Base-by-base conservation (phyloP, 164 flowering plant species). In the Vitis cinerea region DNA sequence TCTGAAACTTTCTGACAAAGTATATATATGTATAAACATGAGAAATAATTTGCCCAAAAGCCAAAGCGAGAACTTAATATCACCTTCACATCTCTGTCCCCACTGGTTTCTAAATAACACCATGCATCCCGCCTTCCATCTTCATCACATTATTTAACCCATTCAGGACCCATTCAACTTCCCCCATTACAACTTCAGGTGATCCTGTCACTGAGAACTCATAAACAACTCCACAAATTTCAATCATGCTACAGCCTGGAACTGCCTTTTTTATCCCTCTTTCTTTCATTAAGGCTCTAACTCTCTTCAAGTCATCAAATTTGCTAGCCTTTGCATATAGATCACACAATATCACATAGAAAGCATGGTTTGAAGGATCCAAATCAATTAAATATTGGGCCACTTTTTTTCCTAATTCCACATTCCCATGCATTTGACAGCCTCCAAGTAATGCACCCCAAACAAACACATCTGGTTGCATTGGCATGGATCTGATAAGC, bases 381-480 rank as follows among this genome's bases (percentile, higher is more conserved):
- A 87, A 64, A 37, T 74, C 75, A 57, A 90, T 85, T 61, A 92
- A 77, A 63, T 70, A 31, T 9, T 47, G 12, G 3, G 91, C 90
- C 63, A 90, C 84, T 54, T 69, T 84, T 77, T 85, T 92, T 68
- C 93, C 93, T 64, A 90, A 52, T 64, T 88, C 82, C 3, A 82
- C 72, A 68, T 92, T 86, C 51, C 86, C 88, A 84, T 90, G 95
- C 84, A 87, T 80, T 77, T 84, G 85, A 74, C 96, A 92, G 17
- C 87, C 90, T 30, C 94, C 94, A 37, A 90, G 89, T 60, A 92
- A 66, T 63, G 97, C 92, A 51, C 95, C 97, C 92, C 91, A 92
- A 60, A 90, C 90, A 80, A 73, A 90, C 61, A 75, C 90, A 83
- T 92, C 97, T 23, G 97, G 91, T 70, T 84, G 82, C 88, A 92